Evolutionary conservation across 108 stramenopile genomes (phyloP).

Genomic region (Pseudonitzschia multiseries): DNA sequence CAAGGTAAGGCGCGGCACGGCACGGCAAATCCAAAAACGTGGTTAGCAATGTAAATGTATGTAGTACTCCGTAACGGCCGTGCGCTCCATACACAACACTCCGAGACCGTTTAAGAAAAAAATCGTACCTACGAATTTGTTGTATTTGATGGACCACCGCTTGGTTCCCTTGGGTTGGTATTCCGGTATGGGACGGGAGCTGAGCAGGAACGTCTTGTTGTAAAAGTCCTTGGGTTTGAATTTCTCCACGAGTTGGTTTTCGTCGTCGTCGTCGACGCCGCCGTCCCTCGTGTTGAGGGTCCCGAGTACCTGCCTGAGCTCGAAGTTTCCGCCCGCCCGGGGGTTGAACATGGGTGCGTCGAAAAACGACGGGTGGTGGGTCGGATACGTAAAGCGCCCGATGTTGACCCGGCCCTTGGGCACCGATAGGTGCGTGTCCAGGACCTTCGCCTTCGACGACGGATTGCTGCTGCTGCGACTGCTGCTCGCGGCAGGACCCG

Average conservation of each 20-base stretch:
- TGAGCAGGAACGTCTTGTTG: slow-evolving; percentile 65
- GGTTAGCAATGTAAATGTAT: no score
- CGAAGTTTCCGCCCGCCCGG: slow-evolving; percentile 52
- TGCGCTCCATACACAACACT: no score
- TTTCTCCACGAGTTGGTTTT: slow-evolving; percentile 54
- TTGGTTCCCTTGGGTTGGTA: slow-evolving; percentile 50
- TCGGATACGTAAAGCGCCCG: slow-evolving; percentile 66
- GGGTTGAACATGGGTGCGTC: slow-evolving; percentile 75
- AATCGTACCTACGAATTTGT: slow-evolving; percentile 54
- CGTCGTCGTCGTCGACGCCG: no score
- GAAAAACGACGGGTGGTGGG: slow-evolving; percentile 74
- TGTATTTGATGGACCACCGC: slow-evolving; percentile 63
- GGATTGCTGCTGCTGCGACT: background rate
- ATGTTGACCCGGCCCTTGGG: slow-evolving; percentile 73
- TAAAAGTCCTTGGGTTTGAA: slow-evolving; percentile 63
- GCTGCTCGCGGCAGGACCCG: no score
- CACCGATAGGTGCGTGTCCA: slow-evolving; percentile 72
- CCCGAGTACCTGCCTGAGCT: slow-evolving; percentile 71
- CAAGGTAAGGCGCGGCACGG: background rate
- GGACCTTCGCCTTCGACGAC: background rate
- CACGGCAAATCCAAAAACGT: background rate
- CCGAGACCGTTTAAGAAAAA: no score
- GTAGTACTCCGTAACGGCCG: no score
- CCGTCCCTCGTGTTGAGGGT: slow-evolving; percentile 50
- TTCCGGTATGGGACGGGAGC: slow-evolving; percentile 55